phyloP scores from a whole-genome alignment of 441 rosid species.

The Jatropha multifida region DNA sequence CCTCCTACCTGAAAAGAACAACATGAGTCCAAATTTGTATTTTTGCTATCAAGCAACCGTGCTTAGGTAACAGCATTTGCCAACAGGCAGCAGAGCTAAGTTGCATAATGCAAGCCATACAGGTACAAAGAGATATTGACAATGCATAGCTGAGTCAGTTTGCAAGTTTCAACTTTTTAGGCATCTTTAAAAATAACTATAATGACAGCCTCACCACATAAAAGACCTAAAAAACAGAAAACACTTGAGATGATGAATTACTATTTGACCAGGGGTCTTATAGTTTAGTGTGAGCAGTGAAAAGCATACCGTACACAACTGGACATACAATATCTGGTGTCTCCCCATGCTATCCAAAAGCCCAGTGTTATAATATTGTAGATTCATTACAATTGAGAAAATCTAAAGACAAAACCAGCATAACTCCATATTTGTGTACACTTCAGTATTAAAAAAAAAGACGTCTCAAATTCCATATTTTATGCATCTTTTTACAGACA shows the following conservation, averaged over 20 bases:
- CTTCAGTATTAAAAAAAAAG: neutral
- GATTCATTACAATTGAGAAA: neutral
- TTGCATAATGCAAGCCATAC: neutral
- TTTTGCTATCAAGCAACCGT: neutral
- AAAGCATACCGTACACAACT: neutral
- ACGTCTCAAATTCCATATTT: neutral
- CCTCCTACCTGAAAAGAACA: constrained; percentile 65
- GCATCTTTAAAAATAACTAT: neutral
- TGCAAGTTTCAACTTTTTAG: neutral
- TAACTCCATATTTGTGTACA: neutral
- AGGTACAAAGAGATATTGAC: neutral
- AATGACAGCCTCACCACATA: neutral
- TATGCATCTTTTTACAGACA: neutral
- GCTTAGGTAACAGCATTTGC: no score
- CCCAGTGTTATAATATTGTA: neutral
- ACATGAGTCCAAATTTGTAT: neutral
- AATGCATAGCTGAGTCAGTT: neutral
- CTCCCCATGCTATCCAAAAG: neutral
- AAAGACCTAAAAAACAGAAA: neutral
- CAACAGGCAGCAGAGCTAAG: no score
- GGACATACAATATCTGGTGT: neutral
- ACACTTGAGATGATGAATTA: neutral
- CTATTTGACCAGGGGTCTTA: neutral
- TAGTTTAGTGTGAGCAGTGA: neutral
- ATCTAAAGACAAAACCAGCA: neutral